Evolutionary conservation across 352 stramenopile species (phyloP).

Genomic region (Globisporangium mamillatum): DNA sequence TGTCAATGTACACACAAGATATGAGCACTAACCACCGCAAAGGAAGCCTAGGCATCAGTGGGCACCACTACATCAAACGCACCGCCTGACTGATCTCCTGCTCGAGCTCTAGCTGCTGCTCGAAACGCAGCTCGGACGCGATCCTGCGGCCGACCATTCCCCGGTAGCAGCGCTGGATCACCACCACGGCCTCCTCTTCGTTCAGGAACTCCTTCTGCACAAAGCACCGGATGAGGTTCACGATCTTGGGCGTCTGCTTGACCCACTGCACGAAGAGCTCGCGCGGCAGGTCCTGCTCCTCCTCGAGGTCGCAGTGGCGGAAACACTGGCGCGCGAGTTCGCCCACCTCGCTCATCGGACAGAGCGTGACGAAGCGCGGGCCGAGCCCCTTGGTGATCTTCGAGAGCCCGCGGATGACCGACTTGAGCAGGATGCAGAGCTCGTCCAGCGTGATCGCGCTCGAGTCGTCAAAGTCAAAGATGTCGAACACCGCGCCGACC

Average conservation of each 20-base stretch:
- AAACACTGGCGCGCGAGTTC: conserved; percentile 68
- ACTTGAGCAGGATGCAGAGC: conserved; percentile 75
- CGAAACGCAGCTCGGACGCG: conserved; percentile 47
- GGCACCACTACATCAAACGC: neutral
- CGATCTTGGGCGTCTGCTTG: conserved; percentile 68
- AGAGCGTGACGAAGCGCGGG: conserved; percentile 46
- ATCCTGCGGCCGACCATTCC: conserved; percentile 50
- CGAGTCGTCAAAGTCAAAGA: conserved; percentile 77
- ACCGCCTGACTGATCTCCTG: conserved; percentile 52
- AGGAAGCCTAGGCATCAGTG: neutral
- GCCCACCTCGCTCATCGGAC: conserved; percentile 56
- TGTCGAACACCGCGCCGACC: conserved; percentile 55
- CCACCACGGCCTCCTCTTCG: conserved; percentile 45
- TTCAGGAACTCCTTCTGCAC: conserved; percentile 62
- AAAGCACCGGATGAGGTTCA: conserved; percentile 69
- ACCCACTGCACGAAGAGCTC: conserved; percentile 56
- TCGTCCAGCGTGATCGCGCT: conserved; percentile 70
- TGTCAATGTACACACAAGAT: neutral
- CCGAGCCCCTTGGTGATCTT: conserved; percentile 65
- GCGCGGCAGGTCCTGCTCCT: conserved; percentile 59
- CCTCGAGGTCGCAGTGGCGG: conserved; percentile 55
- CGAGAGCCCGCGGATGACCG: conserved; percentile 54
- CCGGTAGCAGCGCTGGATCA: conserved; percentile 51
- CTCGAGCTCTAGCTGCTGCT: conserved; percentile 53
- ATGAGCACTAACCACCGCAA: neutral